Base-by-base conservation (phyloP, 2,329 filamentous ascomycete species). In the Pyricularia pennisetigena region DNA sequence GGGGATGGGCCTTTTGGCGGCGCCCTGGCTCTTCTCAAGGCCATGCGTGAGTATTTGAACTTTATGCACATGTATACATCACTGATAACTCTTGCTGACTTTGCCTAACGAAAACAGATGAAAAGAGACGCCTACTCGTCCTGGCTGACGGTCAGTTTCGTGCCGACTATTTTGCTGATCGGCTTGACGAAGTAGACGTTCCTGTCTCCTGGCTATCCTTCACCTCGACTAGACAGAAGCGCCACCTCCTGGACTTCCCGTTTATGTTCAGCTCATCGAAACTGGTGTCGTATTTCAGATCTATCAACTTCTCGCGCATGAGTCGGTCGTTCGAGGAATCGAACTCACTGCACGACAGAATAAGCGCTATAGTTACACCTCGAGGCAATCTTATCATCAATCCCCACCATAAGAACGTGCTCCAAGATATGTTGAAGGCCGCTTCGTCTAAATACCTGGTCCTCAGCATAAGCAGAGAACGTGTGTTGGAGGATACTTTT, bases 291-390 rank as follows among this genome's bases (percentile, higher is more conserved):
- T 97, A 93, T 75, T 97, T 98, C 76, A 89, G 94, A 23, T 87
- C 92, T 4, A 89, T 97, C 74, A 97, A 97, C 75, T 93, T 95
- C 73, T 87, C 91, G 0, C 85, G 86, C 20, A 98, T 98, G 94
- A 92, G 89, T 72, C 86, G 88, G 69, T 86, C 90, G 20, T 93
- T 89, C 73, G 91, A 95, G 74, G 85, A 88, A 71, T 88, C 91
- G 0, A 85, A 81, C 69, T 87, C 85, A 0, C 77, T 87, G 0
- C 82, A 83, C 70, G 83, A 80, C 41, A 80, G 85, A 20, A 86
- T 89, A 73, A 81, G 81, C n/a, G 82, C 82, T 1, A 85, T 86
- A 9, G 81, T 86, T 14, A 80, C 82, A 20, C 81, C 82, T 2
- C 29, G 57, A n/a, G 82, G 82, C 26, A 86, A 82, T 65, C 76